These are phyloP conservation scores for Saccharomycopsis schoenii DNA, from an alignment of 805 yeast species.

Conservation along the genomic window DNA sequence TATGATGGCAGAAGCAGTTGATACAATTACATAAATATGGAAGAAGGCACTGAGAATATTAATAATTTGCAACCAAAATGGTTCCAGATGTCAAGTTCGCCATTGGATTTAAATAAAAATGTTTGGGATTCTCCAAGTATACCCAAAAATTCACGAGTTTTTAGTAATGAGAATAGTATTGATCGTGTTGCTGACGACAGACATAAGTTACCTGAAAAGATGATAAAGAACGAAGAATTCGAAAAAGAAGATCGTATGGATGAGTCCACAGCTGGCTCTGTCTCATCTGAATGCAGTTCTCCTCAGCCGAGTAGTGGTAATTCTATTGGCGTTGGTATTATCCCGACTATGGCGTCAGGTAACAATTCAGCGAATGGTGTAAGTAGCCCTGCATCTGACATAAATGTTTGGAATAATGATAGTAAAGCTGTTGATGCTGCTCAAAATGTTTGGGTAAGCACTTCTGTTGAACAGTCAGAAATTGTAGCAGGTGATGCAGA, in stretches of 20 bases:
- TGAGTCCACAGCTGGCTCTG: slow-evolving; percentile 1
- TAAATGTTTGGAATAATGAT: background rate
- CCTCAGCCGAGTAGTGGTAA: background rate
- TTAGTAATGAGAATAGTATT: background rate
- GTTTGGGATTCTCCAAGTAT: slow-evolving; percentile 16
- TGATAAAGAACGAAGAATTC: too few species aligned
- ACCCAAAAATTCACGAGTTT: background rate
- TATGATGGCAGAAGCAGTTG: too few species aligned
- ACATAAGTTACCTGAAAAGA: background rate
- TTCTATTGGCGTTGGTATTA: background rate
- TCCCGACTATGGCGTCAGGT: background rate
- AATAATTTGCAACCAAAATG: background rate
- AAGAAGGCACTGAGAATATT: background rate
- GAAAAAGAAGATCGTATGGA: background rate
- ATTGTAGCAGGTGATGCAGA: background rate
- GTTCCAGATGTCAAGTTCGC: slow-evolving; percentile 8
- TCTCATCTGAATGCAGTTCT: background rate
- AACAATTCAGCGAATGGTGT: background rate
- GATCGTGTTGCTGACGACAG: background rate
- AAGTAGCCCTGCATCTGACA: background rate
- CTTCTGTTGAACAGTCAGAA: background rate
- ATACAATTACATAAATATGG: background rate
- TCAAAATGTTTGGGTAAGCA: slow-evolving; percentile 1
- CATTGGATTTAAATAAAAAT: slow-evolving; percentile 8
- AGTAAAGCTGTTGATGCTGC: background rate